Evolutionary conservation across 495 filamentous ascomycete genomes (phyloP), one percentile per base, ranked within the genome.

Genomic region (Penicillium simplicissimum): DNA sequence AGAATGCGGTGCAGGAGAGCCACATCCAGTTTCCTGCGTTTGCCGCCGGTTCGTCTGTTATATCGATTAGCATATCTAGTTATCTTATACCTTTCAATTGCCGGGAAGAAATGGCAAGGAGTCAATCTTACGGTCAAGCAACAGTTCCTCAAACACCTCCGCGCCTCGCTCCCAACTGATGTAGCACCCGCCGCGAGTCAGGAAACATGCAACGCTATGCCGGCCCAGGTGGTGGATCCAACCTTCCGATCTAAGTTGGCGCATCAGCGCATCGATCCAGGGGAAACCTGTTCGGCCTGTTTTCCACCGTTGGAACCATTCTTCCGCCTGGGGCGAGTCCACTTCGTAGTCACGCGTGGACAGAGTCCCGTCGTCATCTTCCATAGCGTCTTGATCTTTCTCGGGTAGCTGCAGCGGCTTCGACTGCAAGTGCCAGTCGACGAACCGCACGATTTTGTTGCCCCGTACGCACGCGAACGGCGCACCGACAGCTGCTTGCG

Each of bases 11-110:
- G 68, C 88, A 90, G 23, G 79, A 81, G n/a, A 91, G 72, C 88
- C 88, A 91, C 68, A 88, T 86, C 88, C 87, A 91, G 52, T 91
- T 90, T 0, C 88, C 88, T 0, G 79, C 75, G 60, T 90, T 91
- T 49, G 83, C 87, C 10, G 88, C 84, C 0, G 82, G 79, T 69
- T 91, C 88, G 64, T 91, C 74, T 75, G 47, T 36, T 21, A 21
- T 53, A 19, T 42, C 1, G 4, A 5, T 49, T n/a, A 6, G 19
- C 4, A n/a, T n/a, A 25, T 17, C 49, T 53, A 45, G n/a, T n/a
- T 0, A 14, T 7, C 0, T 17, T 14, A 9, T 7, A 9, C 9
- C 15, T 9, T 2, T 28, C 5, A 17, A 19, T 8, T 8, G 7
- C n/a, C 3, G 9, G 8, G n/a, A n/a, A 17, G 38, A 17, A n/a